phyloP scores from a whole-genome alignment of 2,329 filamentous ascomycete species.

The Trichoderma polysporum region DNA sequence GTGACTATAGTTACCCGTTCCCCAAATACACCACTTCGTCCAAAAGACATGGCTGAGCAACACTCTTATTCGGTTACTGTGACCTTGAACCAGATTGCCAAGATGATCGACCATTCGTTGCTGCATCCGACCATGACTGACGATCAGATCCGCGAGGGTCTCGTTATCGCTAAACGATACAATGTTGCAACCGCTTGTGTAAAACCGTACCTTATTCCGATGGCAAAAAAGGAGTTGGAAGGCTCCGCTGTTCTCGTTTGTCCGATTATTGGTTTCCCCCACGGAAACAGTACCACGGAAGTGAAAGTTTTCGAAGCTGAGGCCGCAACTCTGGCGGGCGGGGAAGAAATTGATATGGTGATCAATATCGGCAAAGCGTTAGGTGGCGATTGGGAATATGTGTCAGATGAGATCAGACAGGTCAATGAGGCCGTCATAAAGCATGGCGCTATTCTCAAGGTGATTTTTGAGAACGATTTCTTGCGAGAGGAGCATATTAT shows the following conservation, averaged over 20 bases:
- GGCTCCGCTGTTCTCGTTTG: neutral
- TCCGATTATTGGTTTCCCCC: neutral
- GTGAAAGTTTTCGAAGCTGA: conserved; percentile 25
- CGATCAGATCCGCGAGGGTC: neutral
- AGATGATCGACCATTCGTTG: neutral
- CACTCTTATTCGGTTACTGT: neutral
- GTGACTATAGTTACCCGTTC: too few species aligned
- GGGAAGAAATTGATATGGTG: conserved; percentile 59
- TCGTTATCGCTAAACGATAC: neutral
- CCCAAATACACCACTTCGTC: too few species aligned
- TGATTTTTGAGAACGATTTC: conserved; percentile 63
- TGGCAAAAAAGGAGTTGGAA: neutral
- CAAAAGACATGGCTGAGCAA: too few species aligned
- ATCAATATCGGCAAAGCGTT: conserved; percentile 60
- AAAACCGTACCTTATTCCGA: neutral
- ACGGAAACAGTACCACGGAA: neutral
- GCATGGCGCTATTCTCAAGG: conserved; percentile 50
- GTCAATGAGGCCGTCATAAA: conserved; percentile 39
- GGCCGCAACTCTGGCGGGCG: conserved; percentile 47
- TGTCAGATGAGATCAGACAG: conserved; percentile 48
- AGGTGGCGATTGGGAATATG: conserved; percentile 56
- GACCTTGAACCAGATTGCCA: neutral
- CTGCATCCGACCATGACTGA: neutral
- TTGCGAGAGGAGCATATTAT: conserved; percentile 50
- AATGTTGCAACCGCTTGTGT: neutral